Evolutionary conservation across 2,329 filamentous ascomycete genomes (phyloP).

Genomic region (Venturia oleaginea): DNA sequence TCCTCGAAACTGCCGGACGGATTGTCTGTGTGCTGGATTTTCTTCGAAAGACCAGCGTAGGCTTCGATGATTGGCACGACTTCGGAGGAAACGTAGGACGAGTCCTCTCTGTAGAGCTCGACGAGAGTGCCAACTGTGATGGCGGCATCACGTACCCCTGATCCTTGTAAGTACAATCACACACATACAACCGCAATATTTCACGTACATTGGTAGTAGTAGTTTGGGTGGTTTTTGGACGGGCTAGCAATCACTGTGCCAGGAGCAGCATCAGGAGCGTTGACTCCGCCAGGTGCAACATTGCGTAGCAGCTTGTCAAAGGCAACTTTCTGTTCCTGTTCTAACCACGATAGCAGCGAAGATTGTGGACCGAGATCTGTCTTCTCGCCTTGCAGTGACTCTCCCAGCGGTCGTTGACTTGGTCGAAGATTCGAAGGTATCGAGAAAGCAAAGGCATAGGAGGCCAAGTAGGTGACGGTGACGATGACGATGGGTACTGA

Average conservation of each 20-base stretch:
- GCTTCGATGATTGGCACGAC: conserved; percentile 25
- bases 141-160: conserved; percentile 36
- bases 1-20: conserved; percentile 28
- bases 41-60: conserved; percentile 26
- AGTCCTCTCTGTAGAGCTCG: conserved; percentile 28
- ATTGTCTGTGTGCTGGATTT: conserved; percentile 31
- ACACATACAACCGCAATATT: not conserved
- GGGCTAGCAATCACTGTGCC: conserved; percentile 37
- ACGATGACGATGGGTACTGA: conserved; percentile 15
- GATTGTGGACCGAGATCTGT: conserved; percentile 1
- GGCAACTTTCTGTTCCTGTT: conserved; percentile 27
- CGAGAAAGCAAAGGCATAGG: conserved; percentile 22
- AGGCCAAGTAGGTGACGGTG: conserved; percentile 18
- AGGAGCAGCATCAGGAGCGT: conserved; percentile 26
- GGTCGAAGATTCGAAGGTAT: conserved; percentile 21
- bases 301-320: conserved; percentile 33
- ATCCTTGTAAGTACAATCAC: not conserved
- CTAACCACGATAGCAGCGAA: conserved; percentile 28
- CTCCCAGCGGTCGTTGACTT: not conserved
- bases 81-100: conserved; percentile 20
- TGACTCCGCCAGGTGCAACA: conserved; percentile 32
- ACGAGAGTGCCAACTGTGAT: conserved; percentile 35
- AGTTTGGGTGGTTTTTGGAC: conserved; percentile 31
- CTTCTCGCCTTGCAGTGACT: not conserved
- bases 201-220: conserved; percentile 35